Evolutionary conservation across 805 yeast genomes (phyloP).

Genomic region (Schizosaccharomyces cryophilus): DNA sequence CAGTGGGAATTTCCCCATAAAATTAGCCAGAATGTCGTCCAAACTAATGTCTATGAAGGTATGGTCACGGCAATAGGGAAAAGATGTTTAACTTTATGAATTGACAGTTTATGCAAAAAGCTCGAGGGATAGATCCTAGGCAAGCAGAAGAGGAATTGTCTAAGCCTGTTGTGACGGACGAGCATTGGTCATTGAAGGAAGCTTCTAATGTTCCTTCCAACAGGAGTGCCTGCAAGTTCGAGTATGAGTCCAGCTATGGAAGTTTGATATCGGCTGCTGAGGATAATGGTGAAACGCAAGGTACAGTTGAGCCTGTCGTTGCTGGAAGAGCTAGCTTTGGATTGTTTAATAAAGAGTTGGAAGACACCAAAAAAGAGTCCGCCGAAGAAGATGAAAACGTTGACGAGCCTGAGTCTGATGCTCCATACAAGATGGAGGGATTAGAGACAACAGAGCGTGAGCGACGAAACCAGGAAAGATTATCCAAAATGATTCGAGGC

Average conservation of each 20-base stretch:
- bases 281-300: not conserved
- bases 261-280: not conserved
- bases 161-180: not conserved
- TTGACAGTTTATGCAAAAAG: slow-evolving; percentile 1
- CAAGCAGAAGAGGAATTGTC: not conserved
- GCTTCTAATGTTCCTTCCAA: not conserved
- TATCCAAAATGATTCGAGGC: not conserved
- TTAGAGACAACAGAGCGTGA: not conserved
- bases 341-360: not conserved
- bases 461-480: not conserved
- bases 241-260: not conserved
- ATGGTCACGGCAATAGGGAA: not conserved
- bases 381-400: not conserved
- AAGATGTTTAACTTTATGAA: not conserved
- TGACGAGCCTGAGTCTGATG: not conserved
- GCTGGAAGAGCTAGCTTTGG: not conserved
- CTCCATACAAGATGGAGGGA: not conserved
- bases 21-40: not conserved
- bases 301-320: not conserved
- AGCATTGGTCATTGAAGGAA: not conserved
- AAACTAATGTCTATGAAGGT: not conserved
- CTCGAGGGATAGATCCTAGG: not conserved
- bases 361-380: not conserved
- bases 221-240: not conserved
- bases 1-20: too few relatives aligned